Percentiles rank a stretch among this genome's conserved stretches.
phyloP scores from a whole-genome alignment of 768 basidiomycete genomes.

The Kwoniella shandongensis region DNA sequence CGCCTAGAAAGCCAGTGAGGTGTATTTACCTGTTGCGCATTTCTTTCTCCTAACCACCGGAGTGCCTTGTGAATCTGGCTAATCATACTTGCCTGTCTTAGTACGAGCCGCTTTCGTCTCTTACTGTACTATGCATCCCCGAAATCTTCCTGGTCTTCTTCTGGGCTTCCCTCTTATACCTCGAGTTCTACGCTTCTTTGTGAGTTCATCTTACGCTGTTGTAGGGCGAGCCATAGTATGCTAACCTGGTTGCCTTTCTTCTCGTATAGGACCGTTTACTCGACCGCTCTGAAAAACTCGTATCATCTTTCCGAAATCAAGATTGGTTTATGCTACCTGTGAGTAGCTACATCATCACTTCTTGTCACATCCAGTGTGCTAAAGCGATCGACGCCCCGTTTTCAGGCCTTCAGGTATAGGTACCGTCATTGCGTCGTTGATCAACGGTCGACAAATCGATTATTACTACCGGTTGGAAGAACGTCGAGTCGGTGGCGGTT shows the following conservation, averaged over 20 bases:
- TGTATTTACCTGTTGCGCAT: background rate
- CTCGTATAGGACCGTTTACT: slow-evolving; percentile 50
- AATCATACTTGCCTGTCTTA: slow-evolving; percentile 5
- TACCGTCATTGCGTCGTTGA: slow-evolving; percentile 62
- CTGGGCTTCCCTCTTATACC: slow-evolving; percentile 44
- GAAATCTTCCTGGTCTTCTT: slow-evolving; percentile 48
- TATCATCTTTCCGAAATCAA: slow-evolving; percentile 67
- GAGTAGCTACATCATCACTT: slow-evolving; percentile 11
- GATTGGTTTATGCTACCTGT: slow-evolving; percentile 74
- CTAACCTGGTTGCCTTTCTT: too few relatives aligned
- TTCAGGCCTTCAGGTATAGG: slow-evolving; percentile 66
- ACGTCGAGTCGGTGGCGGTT: slow-evolving; percentile 38
- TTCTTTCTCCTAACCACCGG: slow-evolving; percentile 2
- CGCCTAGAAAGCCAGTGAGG: slow-evolving; percentile 42
- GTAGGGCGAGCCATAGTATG: too few relatives aligned
- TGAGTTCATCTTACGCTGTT: slow-evolving; percentile 19
- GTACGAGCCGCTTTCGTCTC: slow-evolving; percentile 48
- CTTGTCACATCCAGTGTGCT: background rate
- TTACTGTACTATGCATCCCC: slow-evolving; percentile 46
- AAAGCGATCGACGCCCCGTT: background rate
- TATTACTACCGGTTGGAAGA: slow-evolving; percentile 62
- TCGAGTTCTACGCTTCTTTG: slow-evolving; percentile 49
- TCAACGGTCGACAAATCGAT: slow-evolving; percentile 67
- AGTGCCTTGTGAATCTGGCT: background rate
- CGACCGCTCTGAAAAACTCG: slow-evolving; percentile 61